phyloP scores from a whole-genome alignment of 1,139 yeast species.

The Torulaspora pretoriensis region DNA sequence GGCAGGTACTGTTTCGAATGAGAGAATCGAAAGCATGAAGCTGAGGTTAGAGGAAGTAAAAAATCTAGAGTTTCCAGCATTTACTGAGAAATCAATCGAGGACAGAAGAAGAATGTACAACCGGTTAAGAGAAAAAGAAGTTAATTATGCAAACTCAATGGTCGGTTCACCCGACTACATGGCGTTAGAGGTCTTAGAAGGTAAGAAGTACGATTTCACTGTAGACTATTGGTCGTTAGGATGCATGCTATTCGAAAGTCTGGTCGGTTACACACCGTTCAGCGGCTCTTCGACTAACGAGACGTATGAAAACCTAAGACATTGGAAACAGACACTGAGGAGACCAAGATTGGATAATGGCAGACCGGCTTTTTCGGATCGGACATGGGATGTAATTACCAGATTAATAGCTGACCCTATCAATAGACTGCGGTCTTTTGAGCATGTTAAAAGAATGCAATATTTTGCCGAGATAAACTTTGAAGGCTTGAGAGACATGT shows the following conservation, averaged over 20 bases:
- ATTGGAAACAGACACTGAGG: slow-evolving; percentile 84
- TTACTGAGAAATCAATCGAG: slow-evolving; percentile 66
- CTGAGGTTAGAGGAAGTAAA: slow-evolving; percentile 74
- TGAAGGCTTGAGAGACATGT: slow-evolving; percentile 58
- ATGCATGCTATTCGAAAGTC: slow-evolving; percentile 86
- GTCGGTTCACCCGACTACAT: slow-evolving; percentile 99
- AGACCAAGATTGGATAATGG: slow-evolving; percentile 94
- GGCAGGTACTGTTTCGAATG: slow-evolving; percentile 91
- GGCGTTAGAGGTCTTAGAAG: slow-evolving; percentile 97
- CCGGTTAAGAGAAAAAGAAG: slow-evolving; percentile 59
- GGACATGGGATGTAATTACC: slow-evolving; percentile 90
- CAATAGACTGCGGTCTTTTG: slow-evolving; percentile 68
- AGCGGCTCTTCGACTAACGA: slow-evolving; percentile 92
- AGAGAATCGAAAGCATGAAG: slow-evolving; percentile 90
- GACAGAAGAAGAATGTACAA: slow-evolving; percentile 87
- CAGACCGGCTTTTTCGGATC: slow-evolving; percentile 84
- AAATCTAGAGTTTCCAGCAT: slow-evolving; percentile 56
- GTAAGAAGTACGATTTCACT: slow-evolving; percentile 88
- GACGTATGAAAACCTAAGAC: slow-evolving; percentile 87
- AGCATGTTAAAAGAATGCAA: slow-evolving; percentile 71
- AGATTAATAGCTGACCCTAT: slow-evolving; percentile 76
- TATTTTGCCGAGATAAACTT: slow-evolving; percentile 86
- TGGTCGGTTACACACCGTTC: slow-evolving; percentile 95
- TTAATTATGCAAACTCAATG: slow-evolving; percentile 85
- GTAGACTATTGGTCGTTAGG: slow-evolving; percentile 99